A percentile compares a stretch with the other conserved stretches of the same genome.
Conservation (phyloP, 2,329 filamentous ascomycete species). For the Penicillium sp. region DNA sequence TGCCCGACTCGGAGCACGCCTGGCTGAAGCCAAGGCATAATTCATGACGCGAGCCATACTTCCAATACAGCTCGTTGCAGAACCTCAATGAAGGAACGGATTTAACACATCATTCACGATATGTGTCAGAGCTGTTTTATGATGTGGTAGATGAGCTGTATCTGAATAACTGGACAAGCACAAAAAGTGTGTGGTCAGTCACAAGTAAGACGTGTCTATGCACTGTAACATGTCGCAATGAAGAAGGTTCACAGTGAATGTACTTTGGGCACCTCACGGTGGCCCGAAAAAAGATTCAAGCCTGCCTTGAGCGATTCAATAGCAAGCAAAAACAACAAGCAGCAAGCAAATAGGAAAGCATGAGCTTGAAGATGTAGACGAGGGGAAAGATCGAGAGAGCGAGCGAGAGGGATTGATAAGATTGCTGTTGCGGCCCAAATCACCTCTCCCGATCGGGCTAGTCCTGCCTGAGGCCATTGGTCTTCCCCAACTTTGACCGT, state of each 20-base stretch:
- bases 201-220: not conserved
- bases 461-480: conserved; percentile 20
- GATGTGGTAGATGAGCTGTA: not conserved
- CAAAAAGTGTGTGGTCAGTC: not conserved
- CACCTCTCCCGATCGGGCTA: conserved; percentile 27
- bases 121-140: not conserved
- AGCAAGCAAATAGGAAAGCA: not conserved
- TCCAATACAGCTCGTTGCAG: conserved; percentile 20
- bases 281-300: not conserved
- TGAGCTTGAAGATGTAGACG: not conserved
- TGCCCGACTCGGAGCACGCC: conserved; percentile 35
- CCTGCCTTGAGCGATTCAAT: not conserved
- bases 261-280: not conserved
- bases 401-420: conserved; percentile 13
- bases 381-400: not conserved
- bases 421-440: conserved; percentile 26
- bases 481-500: conserved; percentile 8
- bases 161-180: not conserved
- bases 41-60: conserved; percentile 41
- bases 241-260: not conserved
- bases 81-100: conserved; percentile 18
- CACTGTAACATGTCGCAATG: not conserved
- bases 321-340: not conserved
- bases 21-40: conserved; percentile 34
- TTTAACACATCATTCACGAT: conserved; percentile 19